phyloP scores from a whole-genome alignment of 2,329 filamentous ascomycete species.

The Exophiala bonariae region DNA sequence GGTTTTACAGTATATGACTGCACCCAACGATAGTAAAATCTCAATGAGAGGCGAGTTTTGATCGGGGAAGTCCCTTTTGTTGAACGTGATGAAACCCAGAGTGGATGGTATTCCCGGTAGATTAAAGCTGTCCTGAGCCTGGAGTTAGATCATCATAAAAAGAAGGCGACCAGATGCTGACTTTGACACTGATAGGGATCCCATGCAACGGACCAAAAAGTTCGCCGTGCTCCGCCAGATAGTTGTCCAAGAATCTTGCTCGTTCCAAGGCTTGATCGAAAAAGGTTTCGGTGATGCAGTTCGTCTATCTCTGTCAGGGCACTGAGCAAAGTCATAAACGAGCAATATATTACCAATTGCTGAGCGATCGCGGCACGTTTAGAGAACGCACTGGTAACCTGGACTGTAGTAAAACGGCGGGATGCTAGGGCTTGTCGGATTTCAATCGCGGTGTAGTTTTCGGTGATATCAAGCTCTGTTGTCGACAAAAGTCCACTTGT shows the following conservation, averaged over 20 bases:
- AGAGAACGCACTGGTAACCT: conserved; percentile 25
- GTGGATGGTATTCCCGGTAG: conserved; percentile 26
- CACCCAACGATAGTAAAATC: conserved; percentile 44
- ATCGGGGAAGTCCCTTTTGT: conserved; percentile 27
- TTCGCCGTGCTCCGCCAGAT: conserved; percentile 26
- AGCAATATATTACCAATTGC: conserved; percentile 19
- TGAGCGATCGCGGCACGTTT: conserved; percentile 24
- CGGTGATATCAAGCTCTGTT: conserved; percentile 51
- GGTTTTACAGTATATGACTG: conserved; percentile 48
- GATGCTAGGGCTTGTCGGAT: conserved; percentile 14
- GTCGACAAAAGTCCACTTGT: no score
- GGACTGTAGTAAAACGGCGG: conserved; percentile 13
- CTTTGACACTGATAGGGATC: conserved; percentile 34
- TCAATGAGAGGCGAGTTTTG: conserved; percentile 28
- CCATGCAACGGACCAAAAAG: conserved; percentile 30
- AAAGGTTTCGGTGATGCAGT: conserved; percentile 30
- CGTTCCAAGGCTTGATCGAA: conserved; percentile 27
- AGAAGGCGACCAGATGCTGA: no score
- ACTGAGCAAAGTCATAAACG: conserved; percentile 32
- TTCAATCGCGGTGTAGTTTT: conserved; percentile 46
- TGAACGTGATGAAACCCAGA: conserved; percentile 36
- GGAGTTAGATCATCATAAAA: no score
- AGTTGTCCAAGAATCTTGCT: conserved; percentile 27
- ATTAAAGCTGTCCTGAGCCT: conserved; percentile 31
- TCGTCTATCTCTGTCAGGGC: no score